Evolutionary conservation across 495 filamentous ascomycete species (phyloP).

Genomic region (Podospora fimiseda): DNA sequence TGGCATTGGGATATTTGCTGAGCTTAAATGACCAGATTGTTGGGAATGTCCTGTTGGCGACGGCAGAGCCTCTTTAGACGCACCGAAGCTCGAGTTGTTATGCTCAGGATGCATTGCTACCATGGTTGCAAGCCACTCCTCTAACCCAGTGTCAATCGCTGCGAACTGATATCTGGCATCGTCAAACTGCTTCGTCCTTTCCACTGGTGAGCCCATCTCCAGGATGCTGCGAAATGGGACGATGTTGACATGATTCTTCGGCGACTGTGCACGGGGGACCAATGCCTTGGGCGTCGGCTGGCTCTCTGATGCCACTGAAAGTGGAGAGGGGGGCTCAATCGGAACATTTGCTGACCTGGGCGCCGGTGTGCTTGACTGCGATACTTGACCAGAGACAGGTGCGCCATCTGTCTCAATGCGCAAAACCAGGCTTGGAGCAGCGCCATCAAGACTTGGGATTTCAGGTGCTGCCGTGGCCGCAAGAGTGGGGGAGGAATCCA

Average conservation of each 20-base stretch:
- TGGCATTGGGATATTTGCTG: constrained; percentile 23
- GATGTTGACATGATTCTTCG: constrained; percentile 30
- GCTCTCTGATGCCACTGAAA: background rate
- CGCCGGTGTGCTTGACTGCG: constrained; percentile 27
- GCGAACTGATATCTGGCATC: constrained; percentile 65
- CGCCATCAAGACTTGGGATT: background rate
- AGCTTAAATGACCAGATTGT: constrained; percentile 6
- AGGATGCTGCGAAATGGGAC: constrained; percentile 67
- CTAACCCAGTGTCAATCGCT: constrained; percentile 62
- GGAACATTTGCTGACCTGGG: constrained; percentile 15
- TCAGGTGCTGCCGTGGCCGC: background rate
- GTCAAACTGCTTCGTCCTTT: constrained; percentile 64
- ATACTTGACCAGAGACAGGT: constrained; percentile 16
- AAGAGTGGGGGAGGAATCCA: background rate
- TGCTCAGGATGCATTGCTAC: constrained; percentile 32
- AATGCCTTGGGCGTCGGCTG: background rate
- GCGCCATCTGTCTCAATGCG: background rate
- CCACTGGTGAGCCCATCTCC: constrained; percentile 49
- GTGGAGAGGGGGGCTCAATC: background rate
- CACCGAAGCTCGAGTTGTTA: constrained; percentile 25
- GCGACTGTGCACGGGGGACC: background rate
- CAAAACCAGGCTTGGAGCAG: background rate
- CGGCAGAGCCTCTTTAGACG: constrained; percentile 19
- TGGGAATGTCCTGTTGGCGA: constrained; percentile 33
- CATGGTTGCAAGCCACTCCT: constrained; percentile 60